Percentiles rank a stretch among this genome's conserved stretches.
These are phyloP conservation scores for Clohesyomyces aquaticus DNA, from an alignment of 495 filamentous ascomycete species.

Conservation along the genomic window DNA sequence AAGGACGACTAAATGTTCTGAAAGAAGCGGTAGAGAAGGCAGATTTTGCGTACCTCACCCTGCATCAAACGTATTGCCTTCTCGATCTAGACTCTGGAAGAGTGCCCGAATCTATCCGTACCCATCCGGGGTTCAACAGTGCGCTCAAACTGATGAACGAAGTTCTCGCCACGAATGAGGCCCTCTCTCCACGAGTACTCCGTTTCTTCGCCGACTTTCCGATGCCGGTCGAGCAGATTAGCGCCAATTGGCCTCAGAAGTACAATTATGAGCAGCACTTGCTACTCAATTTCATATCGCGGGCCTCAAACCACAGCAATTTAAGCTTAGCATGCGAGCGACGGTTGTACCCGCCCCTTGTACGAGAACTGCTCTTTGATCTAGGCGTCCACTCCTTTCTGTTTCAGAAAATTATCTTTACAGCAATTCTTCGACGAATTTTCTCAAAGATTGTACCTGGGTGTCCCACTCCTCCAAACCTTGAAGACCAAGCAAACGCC, in stretches of 20 bases:
- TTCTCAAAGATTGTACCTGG: constrained; percentile 2
- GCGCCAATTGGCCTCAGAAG: constrained; percentile 12
- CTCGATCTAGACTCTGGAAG: not conserved
- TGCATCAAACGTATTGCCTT: constrained; percentile 38
- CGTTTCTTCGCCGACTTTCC: constrained; percentile 40
- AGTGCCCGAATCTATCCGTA: constrained; percentile 7
- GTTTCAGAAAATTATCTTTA: constrained; percentile 38
- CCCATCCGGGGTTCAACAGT: constrained; percentile 12
- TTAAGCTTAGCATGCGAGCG: not conserved
- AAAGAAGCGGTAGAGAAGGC: constrained; percentile 20
- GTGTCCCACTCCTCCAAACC: not conserved
- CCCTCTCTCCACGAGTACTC: constrained; percentile 19
- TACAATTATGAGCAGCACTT: constrained; percentile 13
- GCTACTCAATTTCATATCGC: constrained; percentile 16
- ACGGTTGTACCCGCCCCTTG: constrained; percentile 28
- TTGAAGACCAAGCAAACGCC: not conserved
- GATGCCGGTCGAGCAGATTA: constrained; percentile 11
- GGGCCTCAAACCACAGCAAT: not conserved
- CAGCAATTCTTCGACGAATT: constrained; percentile 26
- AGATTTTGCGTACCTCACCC: constrained; percentile 30
- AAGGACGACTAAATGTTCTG: constrained; percentile 20
- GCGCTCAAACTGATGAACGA: constrained; percentile 10
- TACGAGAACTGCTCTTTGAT: constrained; percentile 25
- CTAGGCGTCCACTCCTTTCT: constrained; percentile 27
- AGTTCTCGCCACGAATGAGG: constrained; percentile 30